Evolutionary conservation across 257 asterid species (phyloP), one percentile per base, ranked within the genome.

Genomic region (Nicotiana noctiflora): DNA sequence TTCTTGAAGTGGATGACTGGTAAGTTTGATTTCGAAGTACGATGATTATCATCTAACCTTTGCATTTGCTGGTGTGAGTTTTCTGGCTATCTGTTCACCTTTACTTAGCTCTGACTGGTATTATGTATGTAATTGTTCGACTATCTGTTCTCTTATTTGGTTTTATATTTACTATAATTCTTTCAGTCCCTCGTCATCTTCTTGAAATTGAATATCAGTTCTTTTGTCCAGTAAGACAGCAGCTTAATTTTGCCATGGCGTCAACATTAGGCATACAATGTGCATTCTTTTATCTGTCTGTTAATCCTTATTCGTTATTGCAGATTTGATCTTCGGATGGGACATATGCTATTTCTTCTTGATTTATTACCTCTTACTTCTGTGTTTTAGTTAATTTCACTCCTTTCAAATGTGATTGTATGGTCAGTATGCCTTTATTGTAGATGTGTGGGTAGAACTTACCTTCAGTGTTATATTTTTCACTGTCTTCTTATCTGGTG

Each of bases 1-100:
- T 96, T 88, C 99, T 96, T 40, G 93, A 89, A 56, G 98, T 96
- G 84, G 98, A 92, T 84, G 99, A 96, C 86, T 96, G 99, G 99
- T 96, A 90, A 82, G 83, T 76, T 27, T 66, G 51, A 55, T 80
- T 63, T 79, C 13, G 5, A 17, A 79, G 61, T 64, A 27, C 65
- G 65, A 63, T 79, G 61, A 49, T 74, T 49, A 74, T 72, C 34
- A 72, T 6, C 61, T 7, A 23, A 72, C 78, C 44, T 74, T 49
- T 74, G 62, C 79, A 74, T 49, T 25, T 74, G 4, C 46, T 10
- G 59, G 44, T 49, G 25, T 49, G 25, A 17, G 13, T 80, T 66
- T 56, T 55, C 1, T 81, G 57, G 29, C 6, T 44, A 11, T 27
- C 56, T 72, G 46, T 37, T 19, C 49, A 31, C 25, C 27, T 34